A percentile compares a stretch with the other conserved stretches of the same genome.
These are phyloP conservation scores for Paratinospora sagittata DNA, from an alignment of 164 flowering plant genomes.

Conservation along the genomic window DNA sequence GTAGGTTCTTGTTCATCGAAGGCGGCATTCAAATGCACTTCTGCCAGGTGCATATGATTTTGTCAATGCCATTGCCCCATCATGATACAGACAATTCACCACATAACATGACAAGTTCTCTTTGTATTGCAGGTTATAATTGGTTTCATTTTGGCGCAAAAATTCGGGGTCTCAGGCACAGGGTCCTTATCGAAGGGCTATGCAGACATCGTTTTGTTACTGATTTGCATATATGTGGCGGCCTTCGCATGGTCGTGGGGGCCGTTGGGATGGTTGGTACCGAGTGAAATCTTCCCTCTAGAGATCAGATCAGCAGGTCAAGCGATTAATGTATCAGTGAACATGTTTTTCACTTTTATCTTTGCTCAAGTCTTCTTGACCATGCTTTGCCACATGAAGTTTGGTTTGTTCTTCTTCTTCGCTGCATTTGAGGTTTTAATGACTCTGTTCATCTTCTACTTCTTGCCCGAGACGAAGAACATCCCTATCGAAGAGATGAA, in stretches of 20 bases:
- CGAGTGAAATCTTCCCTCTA: slow-evolving; percentile 9
- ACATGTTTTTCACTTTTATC: slow-evolving; percentile 9
- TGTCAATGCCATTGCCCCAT: too few relatives aligned
- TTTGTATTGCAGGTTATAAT: neutral
- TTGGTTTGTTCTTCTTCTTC: slow-evolving; percentile 9
- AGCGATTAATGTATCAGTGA: slow-evolving; percentile 8
- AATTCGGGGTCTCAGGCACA: slow-evolving; percentile 1
- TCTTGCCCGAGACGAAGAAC: slow-evolving; percentile 13
- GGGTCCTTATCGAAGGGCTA: neutral
- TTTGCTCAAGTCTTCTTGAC: slow-evolving; percentile 6
- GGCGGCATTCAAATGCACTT: slow-evolving; percentile 7
- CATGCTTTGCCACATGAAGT: slow-evolving; percentile 11
- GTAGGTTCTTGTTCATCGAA: slow-evolving; percentile 3
- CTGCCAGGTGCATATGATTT: neutral
- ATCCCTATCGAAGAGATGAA: slow-evolving; percentile 11
- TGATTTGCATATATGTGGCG: slow-evolving; percentile 7
- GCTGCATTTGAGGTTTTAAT: neutral
- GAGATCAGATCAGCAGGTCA: slow-evolving; percentile 10
- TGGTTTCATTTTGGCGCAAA: neutral
- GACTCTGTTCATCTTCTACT: slow-evolving; percentile 1
- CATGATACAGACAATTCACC: too few relatives aligned
- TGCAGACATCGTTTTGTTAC: neutral
- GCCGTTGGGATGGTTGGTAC: slow-evolving; percentile 13
- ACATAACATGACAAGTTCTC: neutral
- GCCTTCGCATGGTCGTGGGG: slow-evolving; percentile 16